Evolutionary conservation across 495 filamentous ascomycete genomes (phyloP).

Genomic region (Penicillium egyptiacum): DNA sequence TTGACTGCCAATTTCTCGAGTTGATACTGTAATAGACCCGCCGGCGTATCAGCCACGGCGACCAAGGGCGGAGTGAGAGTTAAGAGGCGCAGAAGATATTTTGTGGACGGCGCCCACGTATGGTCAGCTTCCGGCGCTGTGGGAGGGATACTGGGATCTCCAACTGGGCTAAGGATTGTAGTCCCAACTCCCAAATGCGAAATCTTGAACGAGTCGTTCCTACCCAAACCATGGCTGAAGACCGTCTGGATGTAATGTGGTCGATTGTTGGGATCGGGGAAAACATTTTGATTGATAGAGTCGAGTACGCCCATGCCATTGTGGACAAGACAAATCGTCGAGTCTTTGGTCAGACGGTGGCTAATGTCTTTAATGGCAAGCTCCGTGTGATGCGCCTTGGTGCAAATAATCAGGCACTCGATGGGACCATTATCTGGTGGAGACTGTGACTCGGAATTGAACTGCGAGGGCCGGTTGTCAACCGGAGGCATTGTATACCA

Average conservation of each 20-base stretch:
- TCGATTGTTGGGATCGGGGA: conserved; percentile 59
- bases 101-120: conserved; percentile 43
- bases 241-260: conserved; percentile 78
- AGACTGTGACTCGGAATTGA: background rate
- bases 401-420: conserved; percentile 73
- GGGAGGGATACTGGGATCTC: conserved; percentile 19
- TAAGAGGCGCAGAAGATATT: conserved; percentile 51
- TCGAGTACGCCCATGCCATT: conserved; percentile 82
- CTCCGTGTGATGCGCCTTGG: conserved; percentile 57
- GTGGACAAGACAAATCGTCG: conserved; percentile 78
- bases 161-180: conserved; percentile 58
- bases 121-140: conserved; percentile 22
- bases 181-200: conserved; percentile 63
- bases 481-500: conserved; percentile 14
- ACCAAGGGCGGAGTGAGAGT: conserved; percentile 51
- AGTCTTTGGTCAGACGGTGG: conserved; percentile 65
- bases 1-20: conserved; percentile 82
- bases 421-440: conserved; percentile 52
- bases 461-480: background rate
- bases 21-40: conserved; percentile 54
- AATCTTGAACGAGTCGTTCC: conserved; percentile 56
- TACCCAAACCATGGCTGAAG: conserved; percentile 62
- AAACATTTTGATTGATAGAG: conserved; percentile 65
- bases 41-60: conserved; percentile 46
- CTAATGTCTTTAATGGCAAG: conserved; percentile 56